These are phyloP conservation scores for Fistulinella prunicolor DNA, from an alignment of 768 basidiomycete species.

Conservation along the genomic window DNA sequence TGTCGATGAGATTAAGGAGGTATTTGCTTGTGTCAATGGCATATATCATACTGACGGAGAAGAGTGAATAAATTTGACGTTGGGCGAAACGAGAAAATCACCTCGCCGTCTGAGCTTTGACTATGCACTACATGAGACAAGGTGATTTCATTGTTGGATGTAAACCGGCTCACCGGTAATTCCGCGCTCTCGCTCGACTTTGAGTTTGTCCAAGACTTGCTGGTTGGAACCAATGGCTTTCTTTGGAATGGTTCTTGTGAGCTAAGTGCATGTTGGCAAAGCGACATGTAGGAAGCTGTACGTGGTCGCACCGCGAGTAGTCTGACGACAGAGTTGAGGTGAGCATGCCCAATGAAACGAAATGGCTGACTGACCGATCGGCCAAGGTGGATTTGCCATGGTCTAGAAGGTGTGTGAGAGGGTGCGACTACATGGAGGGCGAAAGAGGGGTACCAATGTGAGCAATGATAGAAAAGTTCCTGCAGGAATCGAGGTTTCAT, in stretches of 20 bases:
- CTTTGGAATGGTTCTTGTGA: slow-evolving; percentile 83
- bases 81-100: slow-evolving; percentile 23
- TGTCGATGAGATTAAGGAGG: slow-evolving; percentile 94
- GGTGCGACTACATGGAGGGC: background rate
- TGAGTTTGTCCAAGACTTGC: slow-evolving; percentile 89
- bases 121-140: slow-evolving; percentile 36
- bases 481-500: slow-evolving; percentile 23
- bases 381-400: slow-evolving; percentile 96
- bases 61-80: slow-evolving; percentile 4
- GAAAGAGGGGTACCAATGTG: slow-evolving; percentile 66
- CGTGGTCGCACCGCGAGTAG: slow-evolving; percentile 60
- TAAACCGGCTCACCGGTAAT: slow-evolving; percentile 67
- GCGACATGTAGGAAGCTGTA: background rate
- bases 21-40: slow-evolving; percentile 50
- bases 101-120: slow-evolving; percentile 96
- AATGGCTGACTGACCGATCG: slow-evolving; percentile 55
- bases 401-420: slow-evolving; percentile 43
- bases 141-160: background rate
- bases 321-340: slow-evolving; percentile 35
- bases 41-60: slow-evolving; percentile 70
- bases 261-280: slow-evolving; percentile 40
- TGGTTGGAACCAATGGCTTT: slow-evolving; percentile 65
- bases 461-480: slow-evolving; percentile 95
- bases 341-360: background rate
- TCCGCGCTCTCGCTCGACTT: slow-evolving; percentile 94